Evolutionary conservation across 2,329 filamentous ascomycete genomes (phyloP), one percentile per base, ranked within the genome.

Genomic region (Cytospora piceae): DNA sequence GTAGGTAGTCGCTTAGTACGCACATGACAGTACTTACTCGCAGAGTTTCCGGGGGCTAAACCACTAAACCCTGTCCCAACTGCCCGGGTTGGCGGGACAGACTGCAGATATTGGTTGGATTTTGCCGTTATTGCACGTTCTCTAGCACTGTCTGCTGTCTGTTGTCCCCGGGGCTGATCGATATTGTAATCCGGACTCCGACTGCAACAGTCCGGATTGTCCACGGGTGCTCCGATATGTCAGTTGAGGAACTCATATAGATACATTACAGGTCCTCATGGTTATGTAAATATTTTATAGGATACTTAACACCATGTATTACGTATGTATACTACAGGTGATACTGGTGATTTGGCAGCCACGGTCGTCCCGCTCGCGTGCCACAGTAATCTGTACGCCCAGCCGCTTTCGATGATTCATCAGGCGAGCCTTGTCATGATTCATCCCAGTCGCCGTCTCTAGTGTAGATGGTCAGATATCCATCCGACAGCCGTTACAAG

Each of bases 381-480:
- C 22, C 46, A 49, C 46, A 24, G 9, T 24, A 24, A 49, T 24
- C 46, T 49, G 46, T 49, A 24, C 22, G 11, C 46, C n/a, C n/a
- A 14, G n/a, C 46, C 46, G 46, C 46, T 49, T n/a, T 49, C 46
- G 11, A 49, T 49, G 46, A 49, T 49, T 49, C 46, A 49, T 49
- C 46, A 49, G 46, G 20, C n/a, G n/a, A 12, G 24, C n/a, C 20
- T 49, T 49, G 46, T 24, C 46, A 49, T 49, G 46, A 49, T 4
- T 49, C 46, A 49, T 49, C 46, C 46, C n/a, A 22, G n/a, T 29
- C 46, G 12, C 4, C n/a, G n/a, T 9, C n/a, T 49, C 46, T 8
- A 7, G 4, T n/a, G n/a, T n/a, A 22, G 46, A 49, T 24, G 42
- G 17, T 49, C 42, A n/a, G n/a, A 24, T 22, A 49, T 12, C 17